Conservation (phyloP, 352 stramenopile species). For the Globisporangium rhizosaccharum region DNA sequence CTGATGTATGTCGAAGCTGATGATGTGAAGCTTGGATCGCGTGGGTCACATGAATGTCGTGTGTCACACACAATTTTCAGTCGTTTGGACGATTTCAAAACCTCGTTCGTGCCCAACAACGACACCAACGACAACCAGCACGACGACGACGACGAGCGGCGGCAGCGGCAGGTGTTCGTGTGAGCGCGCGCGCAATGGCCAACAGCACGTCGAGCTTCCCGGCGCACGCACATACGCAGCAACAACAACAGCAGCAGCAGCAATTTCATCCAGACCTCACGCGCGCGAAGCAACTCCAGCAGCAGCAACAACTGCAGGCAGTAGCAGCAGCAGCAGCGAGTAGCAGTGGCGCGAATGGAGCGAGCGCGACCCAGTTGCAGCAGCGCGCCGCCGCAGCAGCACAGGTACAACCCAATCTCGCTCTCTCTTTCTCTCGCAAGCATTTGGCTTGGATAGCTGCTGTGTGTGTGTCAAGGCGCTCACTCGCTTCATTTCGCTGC, state of each 20-base stretch:
- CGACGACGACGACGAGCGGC: no score
- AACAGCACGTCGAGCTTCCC: neutral
- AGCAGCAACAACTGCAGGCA: neutral
- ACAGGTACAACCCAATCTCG: neutral
- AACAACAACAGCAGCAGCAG: slow-evolving; percentile 4
- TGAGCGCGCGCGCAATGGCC: neutral
- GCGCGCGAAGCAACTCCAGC: neutral
- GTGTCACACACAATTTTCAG: no score
- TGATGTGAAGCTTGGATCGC: no score
- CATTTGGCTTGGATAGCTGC: neutral
- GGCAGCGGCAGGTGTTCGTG: no score
- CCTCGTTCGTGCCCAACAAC: no score
- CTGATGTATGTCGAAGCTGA: neutral
- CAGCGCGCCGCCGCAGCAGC: neutral
- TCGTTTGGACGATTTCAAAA: no score
- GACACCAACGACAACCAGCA: no score
- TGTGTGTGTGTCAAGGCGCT: neutral
- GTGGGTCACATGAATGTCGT: no score
- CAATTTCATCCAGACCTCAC: neutral
- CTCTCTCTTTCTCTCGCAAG: neutral
- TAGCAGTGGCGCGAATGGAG: neutral
- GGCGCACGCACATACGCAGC: neutral
- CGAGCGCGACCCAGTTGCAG: neutral
- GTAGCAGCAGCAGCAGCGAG: neutral
- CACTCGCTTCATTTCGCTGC: neutral